A percentile compares a stretch with the other conserved stretches of the same genome.
Evolutionary conservation across 148 eudicot species (phyloP).

Genomic region (Cornus controversa): DNA sequence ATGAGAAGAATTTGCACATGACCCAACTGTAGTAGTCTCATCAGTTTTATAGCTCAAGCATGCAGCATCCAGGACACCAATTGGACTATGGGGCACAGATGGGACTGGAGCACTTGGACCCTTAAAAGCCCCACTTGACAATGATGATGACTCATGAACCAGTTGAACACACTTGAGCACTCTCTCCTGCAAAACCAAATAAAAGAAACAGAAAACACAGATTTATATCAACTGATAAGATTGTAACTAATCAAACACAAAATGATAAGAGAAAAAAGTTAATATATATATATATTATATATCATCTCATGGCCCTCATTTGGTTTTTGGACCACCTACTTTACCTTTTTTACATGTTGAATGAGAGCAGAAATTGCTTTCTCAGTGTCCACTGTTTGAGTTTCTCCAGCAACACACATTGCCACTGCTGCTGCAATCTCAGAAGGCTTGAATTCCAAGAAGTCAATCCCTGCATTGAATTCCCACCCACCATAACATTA

Average conservation of each 20-base stretch:
- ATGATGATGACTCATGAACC: constrained; percentile 44
- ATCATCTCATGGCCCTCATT: constrained; percentile 2
- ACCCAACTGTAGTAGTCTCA: constrained; percentile 47
- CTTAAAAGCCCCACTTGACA: constrained; percentile 18
- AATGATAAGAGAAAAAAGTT: background rate
- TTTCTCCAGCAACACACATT: constrained; percentile 52
- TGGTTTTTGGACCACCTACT: constrained; percentile 18
- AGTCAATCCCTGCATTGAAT: constrained; percentile 64
- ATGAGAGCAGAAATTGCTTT: constrained; percentile 42
- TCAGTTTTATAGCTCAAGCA: constrained; percentile 74
- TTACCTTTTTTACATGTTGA: constrained; percentile 66
- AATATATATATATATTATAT: background rate
- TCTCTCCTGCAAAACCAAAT: constrained; percentile 51
- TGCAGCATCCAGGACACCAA: constrained; percentile 74
- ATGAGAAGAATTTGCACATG: constrained; percentile 53
- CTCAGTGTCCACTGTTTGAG: constrained; percentile 47
- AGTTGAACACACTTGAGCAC: constrained; percentile 60
- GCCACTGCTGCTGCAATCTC: constrained; percentile 92
- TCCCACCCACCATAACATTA: constrained; percentile 32
- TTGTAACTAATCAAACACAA: background rate
- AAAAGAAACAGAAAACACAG: background rate
- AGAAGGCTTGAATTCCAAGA: constrained; percentile 78
- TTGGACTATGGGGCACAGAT: constrained; percentile 72
- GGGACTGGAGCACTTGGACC: constrained; percentile 18
- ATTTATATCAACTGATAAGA: background rate